Percentiles rank a stretch among this genome's conserved stretches.
phyloP scores from a whole-genome alignment of 805 yeast species.

The Candida parachauliodes region DNA sequence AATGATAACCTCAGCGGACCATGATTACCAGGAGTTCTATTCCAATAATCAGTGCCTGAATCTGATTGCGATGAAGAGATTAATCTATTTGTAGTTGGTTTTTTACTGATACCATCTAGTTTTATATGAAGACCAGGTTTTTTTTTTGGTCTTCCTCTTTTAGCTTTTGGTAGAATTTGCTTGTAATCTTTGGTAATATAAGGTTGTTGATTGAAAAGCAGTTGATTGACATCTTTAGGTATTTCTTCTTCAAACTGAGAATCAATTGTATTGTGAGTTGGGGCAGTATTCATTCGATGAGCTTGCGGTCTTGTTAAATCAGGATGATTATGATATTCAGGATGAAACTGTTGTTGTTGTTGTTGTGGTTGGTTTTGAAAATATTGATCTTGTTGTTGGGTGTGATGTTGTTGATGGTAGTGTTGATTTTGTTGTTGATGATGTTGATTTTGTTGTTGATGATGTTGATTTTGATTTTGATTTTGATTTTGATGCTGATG shows the following conservation, averaged over 20 bases:
- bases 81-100: constrained; percentile 3
- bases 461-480: background rate
- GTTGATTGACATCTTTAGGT: background rate
- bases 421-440: background rate
- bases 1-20: constrained; percentile 5
- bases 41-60: constrained; percentile 15
- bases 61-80: constrained; percentile 18
- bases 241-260: background rate
- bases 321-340: background rate
- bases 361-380: background rate
- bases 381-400: background rate
- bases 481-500: background rate
- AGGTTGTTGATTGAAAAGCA: constrained; percentile 1
- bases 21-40: constrained; percentile 3
- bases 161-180: constrained; percentile 5
- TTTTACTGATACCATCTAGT: constrained; percentile 18
- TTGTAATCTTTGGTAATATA: background rate
- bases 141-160: constrained; percentile 11
- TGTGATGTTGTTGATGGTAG: background rate
- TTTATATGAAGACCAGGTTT: constrained; percentile 27
- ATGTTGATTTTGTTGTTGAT: background rate
- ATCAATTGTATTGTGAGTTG: background rate
- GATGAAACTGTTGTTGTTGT: background rate
- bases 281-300: constrained; percentile 1
- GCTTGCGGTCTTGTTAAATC: constrained; percentile 1